Percentiles rank a stretch among this genome's conserved stretches.
These are phyloP conservation scores for Pseudogymnoascus sp. DNA, from an alignment of 2,329 filamentous ascomycete species.

Conservation along the genomic window DNA sequence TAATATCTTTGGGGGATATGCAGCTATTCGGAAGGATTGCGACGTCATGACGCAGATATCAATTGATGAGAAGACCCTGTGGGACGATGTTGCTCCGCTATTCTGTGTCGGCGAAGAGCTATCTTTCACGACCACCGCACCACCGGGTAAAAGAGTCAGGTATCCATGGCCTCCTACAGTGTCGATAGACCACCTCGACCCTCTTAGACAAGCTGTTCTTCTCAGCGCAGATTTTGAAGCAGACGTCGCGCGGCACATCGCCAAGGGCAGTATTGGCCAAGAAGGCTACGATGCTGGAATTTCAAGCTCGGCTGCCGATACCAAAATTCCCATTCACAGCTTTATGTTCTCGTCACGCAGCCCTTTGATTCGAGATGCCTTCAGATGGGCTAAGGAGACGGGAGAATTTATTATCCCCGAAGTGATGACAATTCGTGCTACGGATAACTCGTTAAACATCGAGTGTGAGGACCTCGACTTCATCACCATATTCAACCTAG, in stretches of 20 bases:
- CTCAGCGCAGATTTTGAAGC: conserved; percentile 59
- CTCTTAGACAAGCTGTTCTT: conserved; percentile 46
- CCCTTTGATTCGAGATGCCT: conserved; percentile 53
- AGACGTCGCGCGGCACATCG: conserved; percentile 49
- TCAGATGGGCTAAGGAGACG: conserved; percentile 49
- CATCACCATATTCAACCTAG: conserved; percentile 70
- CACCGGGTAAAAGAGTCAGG: conserved; percentile 31
- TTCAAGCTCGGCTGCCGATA: not conserved
- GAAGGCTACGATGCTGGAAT: conserved; percentile 25
- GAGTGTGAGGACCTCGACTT: conserved; percentile 67
- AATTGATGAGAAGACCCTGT: conserved; percentile 60
- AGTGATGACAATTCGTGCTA: conserved; percentile 48
- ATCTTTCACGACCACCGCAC: conserved; percentile 26
- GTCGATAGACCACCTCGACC: conserved; percentile 47
- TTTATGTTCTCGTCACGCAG: conserved; percentile 76
- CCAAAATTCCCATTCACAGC: conserved; percentile 67
- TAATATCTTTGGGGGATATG: conserved; percentile 84
- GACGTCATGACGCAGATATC: conserved; percentile 65
- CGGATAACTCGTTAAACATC: conserved; percentile 48
- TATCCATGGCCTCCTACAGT: conserved; percentile 36
- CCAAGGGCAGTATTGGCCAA: conserved; percentile 33
- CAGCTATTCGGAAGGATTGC: conserved; percentile 76
- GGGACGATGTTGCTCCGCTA: conserved; percentile 65
- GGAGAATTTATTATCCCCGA: conserved; percentile 54
- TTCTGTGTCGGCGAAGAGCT: conserved; percentile 60